Evolutionary conservation across 441 rosid genomes (phyloP).

Genomic region (Populus hybrid): DNA sequence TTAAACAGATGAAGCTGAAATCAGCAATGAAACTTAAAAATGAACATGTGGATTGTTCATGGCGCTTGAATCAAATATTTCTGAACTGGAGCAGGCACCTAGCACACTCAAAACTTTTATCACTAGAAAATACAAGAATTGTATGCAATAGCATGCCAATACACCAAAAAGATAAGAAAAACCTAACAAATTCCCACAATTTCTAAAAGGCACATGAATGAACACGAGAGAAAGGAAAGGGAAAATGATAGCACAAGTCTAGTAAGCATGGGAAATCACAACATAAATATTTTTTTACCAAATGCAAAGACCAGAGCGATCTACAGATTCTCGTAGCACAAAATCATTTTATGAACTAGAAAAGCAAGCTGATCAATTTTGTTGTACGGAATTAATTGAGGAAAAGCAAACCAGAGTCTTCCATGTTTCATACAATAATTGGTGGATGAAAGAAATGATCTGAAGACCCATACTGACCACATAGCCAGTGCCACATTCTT

Average conservation of each 20-base stretch:
- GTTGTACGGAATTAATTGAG: neutral
- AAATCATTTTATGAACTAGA: neutral
- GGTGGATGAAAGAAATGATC: neutral
- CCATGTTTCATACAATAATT: neutral
- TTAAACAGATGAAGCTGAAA: neutral
- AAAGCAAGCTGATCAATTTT: neutral
- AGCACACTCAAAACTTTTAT: too few species aligned
- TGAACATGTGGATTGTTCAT: neutral
- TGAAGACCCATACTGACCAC: neutral
- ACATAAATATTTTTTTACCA: too few species aligned
- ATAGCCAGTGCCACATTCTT: neutral
- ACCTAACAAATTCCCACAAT: too few species aligned
- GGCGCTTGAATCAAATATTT: neutral
- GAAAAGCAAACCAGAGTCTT: conserved; percentile 1
- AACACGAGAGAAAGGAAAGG: too few species aligned
- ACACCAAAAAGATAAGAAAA: too few species aligned
- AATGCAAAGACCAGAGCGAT: neutral
- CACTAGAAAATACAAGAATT: neutral
- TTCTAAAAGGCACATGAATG: too few species aligned
- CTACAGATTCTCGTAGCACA: neutral
- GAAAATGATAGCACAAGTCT: neutral
- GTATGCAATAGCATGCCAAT: too few species aligned
- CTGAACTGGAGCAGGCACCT: neutral
- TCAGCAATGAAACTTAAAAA: neutral
- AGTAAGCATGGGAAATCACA: neutral